phyloP scores from a whole-genome alignment of 2,329 filamentous ascomycete species.

The Exophiala spinifera region DNA sequence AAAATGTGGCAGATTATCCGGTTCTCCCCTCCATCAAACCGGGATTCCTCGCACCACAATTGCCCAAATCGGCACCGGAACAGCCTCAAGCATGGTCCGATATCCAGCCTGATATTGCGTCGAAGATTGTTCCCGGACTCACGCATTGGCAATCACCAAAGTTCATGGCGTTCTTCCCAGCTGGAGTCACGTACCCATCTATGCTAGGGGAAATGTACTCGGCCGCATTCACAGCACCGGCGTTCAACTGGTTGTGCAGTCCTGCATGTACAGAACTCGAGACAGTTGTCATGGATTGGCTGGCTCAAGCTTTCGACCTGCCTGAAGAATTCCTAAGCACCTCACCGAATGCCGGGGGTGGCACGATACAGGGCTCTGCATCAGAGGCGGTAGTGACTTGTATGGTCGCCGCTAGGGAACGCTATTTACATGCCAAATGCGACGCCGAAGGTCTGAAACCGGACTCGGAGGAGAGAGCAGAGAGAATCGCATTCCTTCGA shows the following conservation, averaged over 20 bases:
- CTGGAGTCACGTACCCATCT: constrained; percentile 72
- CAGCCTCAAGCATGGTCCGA: constrained; percentile 68
- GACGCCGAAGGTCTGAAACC: constrained; percentile 47
- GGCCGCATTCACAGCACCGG: constrained; percentile 80
- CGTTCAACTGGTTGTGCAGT: constrained; percentile 96
- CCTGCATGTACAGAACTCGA: constrained; percentile 91
- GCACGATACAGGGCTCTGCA: constrained; percentile 90
- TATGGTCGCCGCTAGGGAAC: constrained; percentile 82
- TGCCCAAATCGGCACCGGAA: constrained; percentile 67
- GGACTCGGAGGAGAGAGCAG: constrained; percentile 60
- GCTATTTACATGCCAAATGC: constrained; percentile 64
- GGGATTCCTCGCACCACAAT: constrained; percentile 77
- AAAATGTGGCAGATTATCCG: constrained; percentile 64
- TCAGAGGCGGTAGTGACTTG: constrained; percentile 83
- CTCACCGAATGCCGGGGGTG: constrained; percentile 65
- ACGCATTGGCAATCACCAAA: constrained; percentile 94
- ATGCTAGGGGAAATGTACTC: constrained; percentile 93
- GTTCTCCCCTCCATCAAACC: constrained; percentile 77
- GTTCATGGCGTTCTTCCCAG: constrained; percentile 95
- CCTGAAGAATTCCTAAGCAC: constrained; percentile 72
- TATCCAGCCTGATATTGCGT: constrained; percentile 79
- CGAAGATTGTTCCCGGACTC: constrained; percentile 84
- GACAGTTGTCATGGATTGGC: constrained; percentile 89
- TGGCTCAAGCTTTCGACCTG: constrained; percentile 71
- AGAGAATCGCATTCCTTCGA: constrained; percentile 64